Percentiles rank a stretch among this genome's conserved stretches.
Conservation (phyloP, 2,329 filamentous ascomycete species). For the Pyrenochaeta sp. region DNA sequence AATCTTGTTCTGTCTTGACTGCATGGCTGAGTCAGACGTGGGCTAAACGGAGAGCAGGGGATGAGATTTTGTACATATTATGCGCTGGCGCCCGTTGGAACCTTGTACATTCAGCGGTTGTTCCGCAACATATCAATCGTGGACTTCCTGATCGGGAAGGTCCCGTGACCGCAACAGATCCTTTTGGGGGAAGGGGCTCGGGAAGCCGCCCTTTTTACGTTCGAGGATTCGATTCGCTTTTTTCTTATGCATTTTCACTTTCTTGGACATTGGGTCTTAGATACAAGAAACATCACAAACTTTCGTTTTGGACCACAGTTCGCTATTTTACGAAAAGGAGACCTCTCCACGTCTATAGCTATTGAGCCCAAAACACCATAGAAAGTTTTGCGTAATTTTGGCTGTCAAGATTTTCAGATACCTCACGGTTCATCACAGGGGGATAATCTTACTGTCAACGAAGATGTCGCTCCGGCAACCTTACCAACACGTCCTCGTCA, state of each 20-base stretch:
- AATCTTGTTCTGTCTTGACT: slow-evolving; percentile 17
- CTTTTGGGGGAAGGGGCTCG: background rate
- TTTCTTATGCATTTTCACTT: background rate
- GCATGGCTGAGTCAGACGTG: slow-evolving; percentile 15
- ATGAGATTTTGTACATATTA: background rate
- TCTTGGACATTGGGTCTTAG: too few species aligned
- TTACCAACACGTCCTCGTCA: background rate
- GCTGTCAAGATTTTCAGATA: too few species aligned
- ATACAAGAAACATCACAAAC: too few species aligned
- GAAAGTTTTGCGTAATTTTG: too few species aligned
- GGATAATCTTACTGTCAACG: too few species aligned
- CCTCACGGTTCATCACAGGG: too few species aligned
- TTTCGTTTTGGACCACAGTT: too few species aligned
- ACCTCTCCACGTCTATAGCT: too few species aligned
- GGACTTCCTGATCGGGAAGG: slow-evolving; percentile 6
- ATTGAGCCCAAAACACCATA: too few species aligned
- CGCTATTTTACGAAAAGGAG: too few species aligned
- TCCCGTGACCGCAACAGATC: background rate
- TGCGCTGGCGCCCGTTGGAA: background rate
- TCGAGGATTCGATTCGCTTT: background rate
- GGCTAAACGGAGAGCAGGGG: background rate
- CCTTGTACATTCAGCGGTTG: background rate
- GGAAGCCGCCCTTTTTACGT: background rate
- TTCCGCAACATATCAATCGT: slow-evolving; percentile 3
- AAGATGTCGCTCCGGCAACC: background rate